Conservation (phyloP, 768 basidiomycete genomes). For the Hydnomerulius pinastri region DNA sequence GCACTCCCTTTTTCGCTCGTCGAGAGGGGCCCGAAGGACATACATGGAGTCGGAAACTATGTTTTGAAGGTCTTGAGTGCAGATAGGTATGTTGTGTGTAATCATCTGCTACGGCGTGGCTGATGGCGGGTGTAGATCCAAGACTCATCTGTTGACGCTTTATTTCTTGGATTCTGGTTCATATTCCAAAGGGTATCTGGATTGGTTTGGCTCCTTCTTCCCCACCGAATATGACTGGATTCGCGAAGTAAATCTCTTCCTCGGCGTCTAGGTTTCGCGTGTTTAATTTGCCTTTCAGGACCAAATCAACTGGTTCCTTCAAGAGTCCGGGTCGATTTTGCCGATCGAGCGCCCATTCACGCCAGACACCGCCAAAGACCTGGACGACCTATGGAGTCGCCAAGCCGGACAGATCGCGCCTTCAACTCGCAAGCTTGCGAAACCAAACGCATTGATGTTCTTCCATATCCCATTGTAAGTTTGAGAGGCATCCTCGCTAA, state of each 20-base stretch:
- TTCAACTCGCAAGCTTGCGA: conserved; percentile 60
- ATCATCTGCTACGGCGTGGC: not conserved
- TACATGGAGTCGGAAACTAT: conserved; percentile 93
- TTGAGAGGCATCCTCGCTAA: not conserved
- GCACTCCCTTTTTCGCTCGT: conserved; percentile 85
- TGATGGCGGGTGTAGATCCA: conserved; percentile 56
- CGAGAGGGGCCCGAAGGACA: conserved; percentile 74
- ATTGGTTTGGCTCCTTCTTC: conserved; percentile 60
- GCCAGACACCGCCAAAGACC: conserved; percentile 73
- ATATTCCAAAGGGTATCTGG: conserved; percentile 61
- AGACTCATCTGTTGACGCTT: conserved; percentile 83
- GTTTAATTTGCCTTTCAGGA: conserved; percentile 33
- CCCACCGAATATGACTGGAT: conserved; percentile 87
- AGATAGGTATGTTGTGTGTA: conserved; percentile 65
- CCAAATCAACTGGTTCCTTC: conserved; percentile 91
- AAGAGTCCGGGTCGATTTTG: conserved; percentile 74
- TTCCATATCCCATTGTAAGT: conserved; percentile 95
- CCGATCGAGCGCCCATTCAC: conserved; percentile 82
- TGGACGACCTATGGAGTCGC: conserved; percentile 67
- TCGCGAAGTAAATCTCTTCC: conserved; percentile 49
- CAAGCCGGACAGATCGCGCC: conserved; percentile 63
- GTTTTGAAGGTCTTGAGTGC: conserved; percentile 81
- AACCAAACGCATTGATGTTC: conserved; percentile 96
- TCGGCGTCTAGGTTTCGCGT: not conserved
- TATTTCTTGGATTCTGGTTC: conserved; percentile 91